Conservation (phyloP, 108 stramenopile genomes). For the Stephanodiscus minutulus region DNA sequence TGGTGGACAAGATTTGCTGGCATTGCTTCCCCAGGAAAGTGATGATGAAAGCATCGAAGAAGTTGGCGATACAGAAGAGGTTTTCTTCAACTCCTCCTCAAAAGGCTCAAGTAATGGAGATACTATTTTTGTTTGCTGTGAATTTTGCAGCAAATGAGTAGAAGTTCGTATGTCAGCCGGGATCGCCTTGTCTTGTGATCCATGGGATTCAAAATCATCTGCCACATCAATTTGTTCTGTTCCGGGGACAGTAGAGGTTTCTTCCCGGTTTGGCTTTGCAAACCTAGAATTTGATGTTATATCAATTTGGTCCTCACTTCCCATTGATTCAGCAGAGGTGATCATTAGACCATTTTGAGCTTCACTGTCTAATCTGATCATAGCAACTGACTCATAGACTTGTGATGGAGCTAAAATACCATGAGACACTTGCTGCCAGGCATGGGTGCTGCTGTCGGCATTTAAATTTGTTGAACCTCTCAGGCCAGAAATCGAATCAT, state of each 20-base stretch:
- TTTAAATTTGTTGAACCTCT: neutral
- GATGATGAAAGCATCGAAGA: conserved; percentile 28
- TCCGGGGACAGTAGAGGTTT: neutral
- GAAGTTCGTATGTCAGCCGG: conserved; percentile 14
- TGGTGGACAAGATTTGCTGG: neutral
- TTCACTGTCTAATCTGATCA: conserved; percentile 16
- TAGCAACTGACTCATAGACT: conserved; percentile 30
- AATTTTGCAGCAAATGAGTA: neutral
- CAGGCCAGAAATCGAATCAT: neutral
- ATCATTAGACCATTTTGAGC: neutral
- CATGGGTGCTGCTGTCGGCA: neutral
- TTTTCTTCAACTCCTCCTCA: conserved; percentile 17
- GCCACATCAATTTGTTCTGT: conserved; percentile 14
- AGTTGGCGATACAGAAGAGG: conserved; percentile 6
- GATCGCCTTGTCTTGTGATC: conserved; percentile 22
- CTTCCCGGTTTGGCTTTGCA: conserved; percentile 2
- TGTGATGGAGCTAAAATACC: conserved; percentile 6
- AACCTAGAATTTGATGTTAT: too few species aligned
- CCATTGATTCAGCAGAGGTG: neutral
- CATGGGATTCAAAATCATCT: conserved; percentile 15
- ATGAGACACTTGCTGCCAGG: neutral
- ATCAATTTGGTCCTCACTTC: too few species aligned
- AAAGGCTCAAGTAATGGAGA: neutral
- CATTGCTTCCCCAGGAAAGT: conserved; percentile 32
- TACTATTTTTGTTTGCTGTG: neutral